Conservation (phyloP, 2,329 filamentous ascomycete species). For the Exophiala phaeomuriformis region DNA sequence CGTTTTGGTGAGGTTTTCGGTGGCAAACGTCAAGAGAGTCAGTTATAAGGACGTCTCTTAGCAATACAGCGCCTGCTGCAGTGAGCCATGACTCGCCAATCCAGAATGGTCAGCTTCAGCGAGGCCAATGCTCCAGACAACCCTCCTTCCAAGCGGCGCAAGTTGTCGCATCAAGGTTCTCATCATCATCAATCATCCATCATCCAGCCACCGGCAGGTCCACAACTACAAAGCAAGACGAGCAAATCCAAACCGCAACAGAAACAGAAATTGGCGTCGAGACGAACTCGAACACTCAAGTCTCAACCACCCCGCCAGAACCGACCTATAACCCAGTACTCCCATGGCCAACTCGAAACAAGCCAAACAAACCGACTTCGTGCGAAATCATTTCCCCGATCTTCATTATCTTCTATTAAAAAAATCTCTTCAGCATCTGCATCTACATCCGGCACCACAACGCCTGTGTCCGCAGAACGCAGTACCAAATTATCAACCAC, state of each 20-base stretch:
- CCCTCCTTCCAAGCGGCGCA: conserved; percentile 6
- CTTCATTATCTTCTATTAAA: neutral
- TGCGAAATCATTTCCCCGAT: neutral
- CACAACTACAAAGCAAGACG: neutral
- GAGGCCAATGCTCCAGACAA: neutral
- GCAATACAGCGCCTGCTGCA: no score
- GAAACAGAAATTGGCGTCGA: neutral
- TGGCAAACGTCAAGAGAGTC: no score
- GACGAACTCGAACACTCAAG: neutral
- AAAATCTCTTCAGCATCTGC: neutral
- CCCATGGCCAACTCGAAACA: neutral
- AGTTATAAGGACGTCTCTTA: no score
- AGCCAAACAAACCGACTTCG: neutral
- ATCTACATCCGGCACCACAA: neutral
- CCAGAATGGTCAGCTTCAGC: no score
- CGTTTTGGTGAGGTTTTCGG: no score
- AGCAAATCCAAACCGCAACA: neutral
- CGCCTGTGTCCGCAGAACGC: neutral
- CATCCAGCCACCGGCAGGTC: neutral
- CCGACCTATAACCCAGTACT: neutral
- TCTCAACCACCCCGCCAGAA: conserved; percentile 6
- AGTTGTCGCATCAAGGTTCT: neutral
- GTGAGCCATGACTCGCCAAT: neutral
- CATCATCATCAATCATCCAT: neutral
- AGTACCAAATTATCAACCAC: neutral